These are phyloP conservation scores for Backusella macrospora DNA, from an alignment of 192 early-diverging fungal species.

Conservation along the genomic window DNA sequence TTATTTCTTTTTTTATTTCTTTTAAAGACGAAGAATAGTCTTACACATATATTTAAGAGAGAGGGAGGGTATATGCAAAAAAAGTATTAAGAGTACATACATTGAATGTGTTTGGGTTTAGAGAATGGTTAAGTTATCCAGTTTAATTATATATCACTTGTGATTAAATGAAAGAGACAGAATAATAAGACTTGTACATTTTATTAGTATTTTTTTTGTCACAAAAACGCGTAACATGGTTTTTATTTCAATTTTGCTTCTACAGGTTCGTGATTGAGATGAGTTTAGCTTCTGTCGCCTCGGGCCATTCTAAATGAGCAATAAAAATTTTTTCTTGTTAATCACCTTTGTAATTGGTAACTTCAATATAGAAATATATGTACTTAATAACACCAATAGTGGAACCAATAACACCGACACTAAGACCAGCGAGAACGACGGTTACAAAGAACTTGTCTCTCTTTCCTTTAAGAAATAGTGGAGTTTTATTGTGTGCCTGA, in stretches of 20 bases:
- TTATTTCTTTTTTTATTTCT: not conserved
- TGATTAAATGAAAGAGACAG: not conserved
- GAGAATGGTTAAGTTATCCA: too few species aligned
- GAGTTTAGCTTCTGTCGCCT: conserved; percentile 10
- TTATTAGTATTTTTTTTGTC: not conserved
- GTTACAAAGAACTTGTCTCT: conserved; percentile 28
- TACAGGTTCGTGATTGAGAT: not conserved
- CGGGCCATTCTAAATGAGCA: conserved; percentile 18
- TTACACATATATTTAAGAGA: too few species aligned
- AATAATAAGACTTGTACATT: not conserved
- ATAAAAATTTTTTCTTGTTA: not conserved
- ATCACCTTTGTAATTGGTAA: not conserved
- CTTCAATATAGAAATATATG: not conserved
- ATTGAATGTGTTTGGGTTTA: too few species aligned
- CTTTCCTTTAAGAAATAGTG: conserved; percentile 34
- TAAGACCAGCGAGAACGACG: conserved; percentile 25
- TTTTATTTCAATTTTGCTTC: conserved; percentile 13
- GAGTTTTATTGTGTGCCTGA: conserved; percentile 23
- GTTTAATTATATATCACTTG: not conserved
- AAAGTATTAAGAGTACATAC: too few species aligned
- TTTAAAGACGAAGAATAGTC: not conserved
- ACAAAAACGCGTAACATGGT: conserved; percentile 2
- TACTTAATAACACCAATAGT: conserved; percentile 24
- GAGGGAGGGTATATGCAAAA: too few species aligned
- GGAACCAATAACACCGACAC: conserved; percentile 27